Conservation (phyloP, 1,139 yeast genomes). For the Pneumocystis jirovecii region DNA sequence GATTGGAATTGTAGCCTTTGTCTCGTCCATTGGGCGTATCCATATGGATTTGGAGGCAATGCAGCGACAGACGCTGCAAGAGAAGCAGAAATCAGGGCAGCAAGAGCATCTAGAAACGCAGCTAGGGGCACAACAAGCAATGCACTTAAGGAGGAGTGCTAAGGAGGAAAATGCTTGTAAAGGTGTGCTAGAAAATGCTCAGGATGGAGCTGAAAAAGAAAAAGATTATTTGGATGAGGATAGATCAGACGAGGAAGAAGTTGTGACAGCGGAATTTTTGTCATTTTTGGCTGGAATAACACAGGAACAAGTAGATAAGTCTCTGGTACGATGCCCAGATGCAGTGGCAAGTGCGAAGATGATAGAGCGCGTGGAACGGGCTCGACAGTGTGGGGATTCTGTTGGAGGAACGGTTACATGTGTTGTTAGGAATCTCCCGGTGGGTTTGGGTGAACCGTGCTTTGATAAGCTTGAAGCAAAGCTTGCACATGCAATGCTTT, state of each 20-base stretch:
- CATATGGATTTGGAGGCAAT: constrained; percentile 1
- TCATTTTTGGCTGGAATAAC: constrained; percentile 58
- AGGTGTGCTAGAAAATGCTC: too few relatives aligned
- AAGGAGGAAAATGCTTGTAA: too few relatives aligned
- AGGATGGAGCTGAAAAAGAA: too few relatives aligned
- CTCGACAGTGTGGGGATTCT: constrained; percentile 77
- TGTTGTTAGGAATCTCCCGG: constrained; percentile 83
- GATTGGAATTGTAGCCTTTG: constrained; percentile 94
- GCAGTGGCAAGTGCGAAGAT: constrained; percentile 52
- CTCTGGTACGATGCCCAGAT: constrained; percentile 92
- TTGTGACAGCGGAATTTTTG: constrained; percentile 49
- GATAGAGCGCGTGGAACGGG: constrained; percentile 75
- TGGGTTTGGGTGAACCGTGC: constrained; percentile 94
- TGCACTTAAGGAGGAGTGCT: too few relatives aligned
- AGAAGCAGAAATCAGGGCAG: too few relatives aligned
- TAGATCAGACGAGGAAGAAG: constrained; percentile 45
- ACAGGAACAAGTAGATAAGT: constrained; percentile 77
- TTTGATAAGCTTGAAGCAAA: constrained; percentile 91
- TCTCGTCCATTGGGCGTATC: constrained; percentile 71
- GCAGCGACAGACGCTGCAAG: background rate
- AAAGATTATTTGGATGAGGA: background rate
- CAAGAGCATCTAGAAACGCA: too few relatives aligned
- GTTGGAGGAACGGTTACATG: constrained; percentile 97
- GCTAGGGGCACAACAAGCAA: too few relatives aligned
- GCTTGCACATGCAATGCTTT: constrained; percentile 93